A percentile compares a stretch with the other conserved stretches of the same genome.
Conservation (phyloP, 208 protist species). For the Acanthamoeba sp. region DNA sequence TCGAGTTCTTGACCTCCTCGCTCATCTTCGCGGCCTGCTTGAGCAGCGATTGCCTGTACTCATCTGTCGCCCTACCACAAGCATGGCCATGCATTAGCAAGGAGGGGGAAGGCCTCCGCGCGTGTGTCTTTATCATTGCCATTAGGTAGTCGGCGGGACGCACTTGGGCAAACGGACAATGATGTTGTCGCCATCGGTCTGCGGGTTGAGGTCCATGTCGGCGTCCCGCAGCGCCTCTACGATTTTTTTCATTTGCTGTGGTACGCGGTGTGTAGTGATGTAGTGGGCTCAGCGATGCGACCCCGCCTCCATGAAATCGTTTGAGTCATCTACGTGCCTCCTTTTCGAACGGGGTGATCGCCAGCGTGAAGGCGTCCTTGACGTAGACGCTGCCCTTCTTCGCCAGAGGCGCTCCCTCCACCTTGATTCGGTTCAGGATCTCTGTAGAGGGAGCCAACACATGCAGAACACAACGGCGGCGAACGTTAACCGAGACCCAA, state of each 20-base stretch:
- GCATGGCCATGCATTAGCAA: too few relatives aligned
- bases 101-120: too few relatives aligned
- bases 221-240: conserved; percentile 3
- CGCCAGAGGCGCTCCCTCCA: conserved; percentile 21
- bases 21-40: conserved; percentile 43
- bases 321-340: too few relatives aligned
- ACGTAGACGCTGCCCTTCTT: conserved; percentile 62
- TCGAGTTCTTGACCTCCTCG: conserved; percentile 44
- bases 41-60: conserved; percentile 37
- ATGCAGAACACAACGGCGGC: background rate
- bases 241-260: conserved; percentile 51
- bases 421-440: conserved; percentile 64
- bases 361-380: conserved; percentile 54
- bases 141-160: too few relatives aligned
- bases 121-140: too few relatives aligned
- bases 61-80: conserved; percentile 19
- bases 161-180: conserved; percentile 48
- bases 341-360: conserved; percentile 47
- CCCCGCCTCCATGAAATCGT: too few relatives aligned
- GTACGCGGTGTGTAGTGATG: too few relatives aligned
- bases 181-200: conserved; percentile 59
- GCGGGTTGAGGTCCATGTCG: conserved; percentile 46
- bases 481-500: background rate
- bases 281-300: too few relatives aligned
- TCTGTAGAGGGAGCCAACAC: background rate